phyloP scores from a whole-genome alignment of 352 stramenopile genomes.

The Phytophthora cactorum region DNA sequence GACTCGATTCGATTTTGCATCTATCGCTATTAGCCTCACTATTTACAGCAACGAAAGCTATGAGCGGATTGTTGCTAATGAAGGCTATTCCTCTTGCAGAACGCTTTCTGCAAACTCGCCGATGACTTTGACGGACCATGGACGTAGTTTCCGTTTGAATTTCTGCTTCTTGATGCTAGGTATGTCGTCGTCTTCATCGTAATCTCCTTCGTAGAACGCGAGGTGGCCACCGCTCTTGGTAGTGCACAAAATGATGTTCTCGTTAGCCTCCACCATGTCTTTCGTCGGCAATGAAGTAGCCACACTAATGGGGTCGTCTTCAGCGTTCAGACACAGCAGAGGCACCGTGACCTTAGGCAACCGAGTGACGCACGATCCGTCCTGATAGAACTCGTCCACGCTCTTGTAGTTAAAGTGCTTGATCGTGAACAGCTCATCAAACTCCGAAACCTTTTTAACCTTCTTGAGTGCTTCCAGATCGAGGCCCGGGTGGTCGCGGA shows the following conservation, averaged over 20 bases:
- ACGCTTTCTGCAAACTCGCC: constrained; percentile 47
- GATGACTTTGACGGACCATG: constrained; percentile 49
- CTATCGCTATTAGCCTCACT: too few species aligned
- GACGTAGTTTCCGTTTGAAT: constrained; percentile 22
- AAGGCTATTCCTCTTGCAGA: constrained; percentile 2
- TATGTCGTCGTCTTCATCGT: constrained; percentile 9
- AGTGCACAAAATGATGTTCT: constrained; percentile 54
- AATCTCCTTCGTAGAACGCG: constrained; percentile 47
- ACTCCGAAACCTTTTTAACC: constrained; percentile 53
- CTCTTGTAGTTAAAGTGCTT: constrained; percentile 58
- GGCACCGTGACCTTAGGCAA: constrained; percentile 47
- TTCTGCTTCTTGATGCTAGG: neutral
- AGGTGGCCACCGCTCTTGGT: constrained; percentile 59
- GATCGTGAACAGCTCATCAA: constrained; percentile 71
- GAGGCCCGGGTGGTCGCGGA: constrained; percentile 49
- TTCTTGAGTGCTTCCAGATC: constrained; percentile 49
- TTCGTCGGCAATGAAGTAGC: constrained; percentile 25
- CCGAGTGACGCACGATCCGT: constrained; percentile 45
- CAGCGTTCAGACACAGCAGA: constrained; percentile 55
- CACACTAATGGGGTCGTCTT: constrained; percentile 65
- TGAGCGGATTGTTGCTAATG: too few species aligned
- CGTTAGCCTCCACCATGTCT: constrained; percentile 44
- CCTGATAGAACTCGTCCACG: constrained; percentile 51
- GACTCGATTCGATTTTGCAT: too few species aligned
- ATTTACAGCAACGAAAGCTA: too few species aligned